phyloP scores from a whole-genome alignment of 2,329 filamentous ascomycete genomes.

The Fusarium sp. region DNA sequence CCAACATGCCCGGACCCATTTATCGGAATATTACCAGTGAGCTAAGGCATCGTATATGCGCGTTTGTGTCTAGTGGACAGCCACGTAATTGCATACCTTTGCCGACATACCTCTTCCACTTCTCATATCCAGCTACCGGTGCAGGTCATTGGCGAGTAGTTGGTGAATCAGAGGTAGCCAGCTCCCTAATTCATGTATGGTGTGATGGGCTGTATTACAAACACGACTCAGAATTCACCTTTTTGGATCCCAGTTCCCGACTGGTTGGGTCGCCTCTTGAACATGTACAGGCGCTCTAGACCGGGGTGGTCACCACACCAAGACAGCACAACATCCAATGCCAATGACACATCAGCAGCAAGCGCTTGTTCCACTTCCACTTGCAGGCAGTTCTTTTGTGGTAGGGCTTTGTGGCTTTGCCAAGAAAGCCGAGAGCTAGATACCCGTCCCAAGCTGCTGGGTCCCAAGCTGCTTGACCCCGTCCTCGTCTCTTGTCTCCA shows the following conservation, averaged over 20 bases:
- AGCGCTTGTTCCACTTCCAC: slow-evolving; percentile 18
- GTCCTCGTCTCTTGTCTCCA: neutral
- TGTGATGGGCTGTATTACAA: slow-evolving; percentile 2
- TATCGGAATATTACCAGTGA: slow-evolving; percentile 6
- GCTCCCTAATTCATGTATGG: neutral
- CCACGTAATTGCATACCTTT: slow-evolving; percentile 20
- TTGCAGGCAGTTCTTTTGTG: slow-evolving; percentile 17
- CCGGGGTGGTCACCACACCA: slow-evolving; percentile 24
- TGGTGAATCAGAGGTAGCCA: neutral
- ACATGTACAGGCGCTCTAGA: slow-evolving; percentile 17
- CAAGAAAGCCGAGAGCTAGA: slow-evolving; percentile 42
- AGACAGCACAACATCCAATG: slow-evolving; percentile 17
- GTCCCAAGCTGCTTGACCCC: slow-evolving; percentile 22
- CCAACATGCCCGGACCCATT: neutral
- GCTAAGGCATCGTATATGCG: slow-evolving; percentile 5
- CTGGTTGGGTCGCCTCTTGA: slow-evolving; percentile 34
- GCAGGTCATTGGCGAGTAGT: neutral
- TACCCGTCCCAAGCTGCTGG: slow-evolving; percentile 47
- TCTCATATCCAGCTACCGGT: neutral
- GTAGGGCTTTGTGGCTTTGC: slow-evolving; percentile 39
- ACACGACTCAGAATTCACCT: neutral
- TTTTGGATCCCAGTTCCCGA: slow-evolving; percentile 22
- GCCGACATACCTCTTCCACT: neutral
- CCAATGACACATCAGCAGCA: slow-evolving; percentile 22
- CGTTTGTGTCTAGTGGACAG: slow-evolving; percentile 26